phyloP scores from a whole-genome alignment of 2,329 filamentous ascomycete species.

The Phyllosticta paracitricarpa region DNA sequence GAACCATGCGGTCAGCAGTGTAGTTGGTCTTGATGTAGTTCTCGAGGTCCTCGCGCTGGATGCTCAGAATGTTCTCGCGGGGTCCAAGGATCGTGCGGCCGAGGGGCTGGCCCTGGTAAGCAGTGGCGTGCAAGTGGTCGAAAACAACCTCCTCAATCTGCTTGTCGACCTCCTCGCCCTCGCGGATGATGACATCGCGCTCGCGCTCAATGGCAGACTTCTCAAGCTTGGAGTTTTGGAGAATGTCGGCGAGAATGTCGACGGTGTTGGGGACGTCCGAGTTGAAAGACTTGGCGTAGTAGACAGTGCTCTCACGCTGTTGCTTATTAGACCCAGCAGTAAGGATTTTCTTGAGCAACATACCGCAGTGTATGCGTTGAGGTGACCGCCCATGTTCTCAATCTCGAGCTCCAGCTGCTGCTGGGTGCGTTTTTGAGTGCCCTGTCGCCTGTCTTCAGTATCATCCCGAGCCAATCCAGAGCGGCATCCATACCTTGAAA shows the following conservation, averaged over 20 bases:
- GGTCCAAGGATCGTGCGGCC: slow-evolving; percentile 96
- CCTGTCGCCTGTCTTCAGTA: slow-evolving; percentile 43
- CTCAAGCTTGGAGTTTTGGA: slow-evolving; percentile 99
- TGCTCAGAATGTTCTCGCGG: slow-evolving; percentile 95
- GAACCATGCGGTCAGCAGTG: slow-evolving; percentile 98
- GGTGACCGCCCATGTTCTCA: slow-evolving; percentile 98
- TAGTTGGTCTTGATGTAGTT: slow-evolving; percentile 99
- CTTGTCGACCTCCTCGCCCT: slow-evolving; percentile 99
- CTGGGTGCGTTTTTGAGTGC: slow-evolving; percentile 87
- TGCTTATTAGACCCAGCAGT: not conserved
- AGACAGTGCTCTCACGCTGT: slow-evolving; percentile 95
- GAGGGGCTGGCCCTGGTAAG: slow-evolving; percentile 90
- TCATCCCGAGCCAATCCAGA: slow-evolving; percentile 8
- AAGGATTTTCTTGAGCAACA: slow-evolving; percentile 23
- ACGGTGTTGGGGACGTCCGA: slow-evolving; percentile 91
- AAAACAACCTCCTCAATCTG: slow-evolving; percentile 99
- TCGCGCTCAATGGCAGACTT: slow-evolving; percentile 87
- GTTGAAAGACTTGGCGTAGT: slow-evolving; percentile 99
- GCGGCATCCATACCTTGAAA: slow-evolving; percentile 68
- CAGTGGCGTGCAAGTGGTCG: slow-evolving; percentile 96
- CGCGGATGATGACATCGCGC: slow-evolving; percentile 95
- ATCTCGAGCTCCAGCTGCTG: slow-evolving; percentile 98
- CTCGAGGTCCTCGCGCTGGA: slow-evolving; percentile 78
- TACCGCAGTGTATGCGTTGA: slow-evolving; percentile 99
- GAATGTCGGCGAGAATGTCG: slow-evolving; percentile 97